Evolutionary conservation across 2,329 filamentous ascomycete genomes (phyloP).

Genomic region (Xylaria sp.): DNA sequence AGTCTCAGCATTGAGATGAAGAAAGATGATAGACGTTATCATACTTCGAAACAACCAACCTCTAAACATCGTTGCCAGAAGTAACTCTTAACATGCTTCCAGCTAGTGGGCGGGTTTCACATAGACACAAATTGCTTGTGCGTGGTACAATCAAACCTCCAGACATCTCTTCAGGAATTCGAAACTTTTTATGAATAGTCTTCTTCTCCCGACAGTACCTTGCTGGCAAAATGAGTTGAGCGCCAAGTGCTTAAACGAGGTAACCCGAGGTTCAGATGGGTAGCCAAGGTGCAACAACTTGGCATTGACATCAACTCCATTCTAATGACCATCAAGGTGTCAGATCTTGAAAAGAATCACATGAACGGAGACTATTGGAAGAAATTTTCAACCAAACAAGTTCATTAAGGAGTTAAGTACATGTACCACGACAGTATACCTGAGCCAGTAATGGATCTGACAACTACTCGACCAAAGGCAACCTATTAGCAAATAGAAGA

Average conservation of each 20-base stretch:
- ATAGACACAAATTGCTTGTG: neutral
- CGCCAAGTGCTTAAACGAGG: constrained; percentile 2
- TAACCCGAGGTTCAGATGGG: neutral
- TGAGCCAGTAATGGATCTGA: neutral
- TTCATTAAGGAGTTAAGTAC: too few species aligned
- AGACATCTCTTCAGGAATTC: neutral
- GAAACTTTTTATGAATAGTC: neutral
- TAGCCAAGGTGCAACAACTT: constrained; percentile 8
- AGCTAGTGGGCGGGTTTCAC: neutral
- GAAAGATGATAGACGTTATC: neutral
- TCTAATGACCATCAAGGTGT: constrained; percentile 8
- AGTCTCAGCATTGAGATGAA: neutral
- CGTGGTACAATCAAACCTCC: neutral
- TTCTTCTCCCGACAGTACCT: neutral
- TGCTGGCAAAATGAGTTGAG: neutral
- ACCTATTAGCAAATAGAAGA: neutral
- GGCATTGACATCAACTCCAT: constrained; percentile 4
- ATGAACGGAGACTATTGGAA: neutral
- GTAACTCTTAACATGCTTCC: neutral
- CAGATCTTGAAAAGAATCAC: neutral
- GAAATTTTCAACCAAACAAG: neutral
- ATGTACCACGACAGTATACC: neutral
- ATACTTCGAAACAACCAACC: neutral
- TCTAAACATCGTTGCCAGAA: neutral
- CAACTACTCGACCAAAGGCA: neutral